Base-by-base conservation (phyloP, 768 basidiomycete genomes). In the Leccinum aurantiacum region DNA sequence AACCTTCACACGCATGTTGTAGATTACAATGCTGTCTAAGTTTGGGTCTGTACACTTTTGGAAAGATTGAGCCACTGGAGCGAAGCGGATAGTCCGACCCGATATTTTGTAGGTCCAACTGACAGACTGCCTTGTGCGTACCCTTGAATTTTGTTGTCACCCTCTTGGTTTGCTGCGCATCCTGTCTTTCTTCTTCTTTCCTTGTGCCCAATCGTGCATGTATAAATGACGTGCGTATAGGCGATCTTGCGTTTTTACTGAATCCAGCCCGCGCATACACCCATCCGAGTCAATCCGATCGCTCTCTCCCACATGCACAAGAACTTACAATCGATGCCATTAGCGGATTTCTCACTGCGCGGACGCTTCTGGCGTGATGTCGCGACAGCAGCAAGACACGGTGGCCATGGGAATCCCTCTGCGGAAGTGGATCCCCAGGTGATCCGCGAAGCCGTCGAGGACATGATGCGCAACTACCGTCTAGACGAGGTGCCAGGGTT, bases 361-460 rank as follows among this genome's bases (percentile, higher is more conserved):
- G 66, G 68, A n/a, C 68, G 64, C 37, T 71, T 68, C 33, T 71
- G 70, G 70, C 63, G 62, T 54, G 64, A 71, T 29, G 61, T 70
- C 9, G 63, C 64, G 10, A 54, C 54, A 5, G 66, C 48, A 10
- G 47, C 52, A 11, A 62, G 58, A 4, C 64, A 60, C 3, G 33
- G 54, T 15, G 35, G 38, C 25, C 7, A 41, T 41, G 41, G 41
- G 41, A n/a, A 41, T 41, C 41, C 41, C 37, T 38, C 6, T 38
- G 37, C 15, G 37, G 14, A 15, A 3, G 17, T 58, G 19, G 66
- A 65, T 37, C 65, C 68, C 13, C 35, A 15, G 2, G 54, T 41
- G 6, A 62, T 70, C 8, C 63, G 50, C 50, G 64, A 70, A 27
- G 66, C 70, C 8, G 22, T 71, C 48, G 50, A 63, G 33, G 70